A percentile compares a stretch with the other conserved stretches of the same genome.
These are phyloP conservation scores for Oldenlandia corymbosa DNA, from an alignment of 257 asterid genomes.

Conservation along the genomic window DNA sequence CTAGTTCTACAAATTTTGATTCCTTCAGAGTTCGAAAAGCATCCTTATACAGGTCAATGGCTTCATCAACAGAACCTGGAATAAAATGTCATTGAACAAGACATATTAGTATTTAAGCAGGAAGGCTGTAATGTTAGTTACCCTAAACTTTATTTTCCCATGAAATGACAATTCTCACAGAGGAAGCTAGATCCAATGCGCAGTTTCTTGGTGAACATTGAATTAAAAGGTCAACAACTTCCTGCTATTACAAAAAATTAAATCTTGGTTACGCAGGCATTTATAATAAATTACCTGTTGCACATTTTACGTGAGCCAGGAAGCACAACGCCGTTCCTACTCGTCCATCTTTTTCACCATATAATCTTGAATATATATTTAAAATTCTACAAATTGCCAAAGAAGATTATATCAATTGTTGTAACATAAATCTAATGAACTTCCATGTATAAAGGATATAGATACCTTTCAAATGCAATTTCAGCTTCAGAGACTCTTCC, in stretches of 20 bases:
- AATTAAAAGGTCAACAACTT: background rate
- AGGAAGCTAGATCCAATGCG: background rate
- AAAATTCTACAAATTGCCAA: constrained; percentile 45
- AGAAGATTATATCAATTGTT: constrained; percentile 16
- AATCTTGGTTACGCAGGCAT: background rate
- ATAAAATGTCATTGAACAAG: background rate
- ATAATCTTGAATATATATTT: constrained; percentile 41
- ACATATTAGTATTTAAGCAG: background rate
- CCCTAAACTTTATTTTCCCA: constrained; percentile 38
- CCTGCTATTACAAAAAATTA: background rate
- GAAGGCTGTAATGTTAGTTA: background rate
- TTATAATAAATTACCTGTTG: constrained; percentile 49
- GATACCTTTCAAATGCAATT: constrained; percentile 49
- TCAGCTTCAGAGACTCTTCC: constrained; percentile 72
- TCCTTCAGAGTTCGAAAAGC: constrained; percentile 47
- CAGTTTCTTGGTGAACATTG: background rate
- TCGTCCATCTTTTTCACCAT: constrained; percentile 79
- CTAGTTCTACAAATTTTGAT: constrained; percentile 45
- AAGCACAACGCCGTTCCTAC: constrained; percentile 83
- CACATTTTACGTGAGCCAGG: constrained; percentile 82
- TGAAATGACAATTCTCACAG: background rate
- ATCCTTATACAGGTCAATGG: constrained; percentile 62
- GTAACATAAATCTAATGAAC: background rate
- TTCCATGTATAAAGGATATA: constrained; percentile 11
- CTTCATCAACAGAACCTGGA: constrained; percentile 64